phyloP scores from a whole-genome alignment of 345 rosid genomes.

The Populus ilicifolia region DNA sequence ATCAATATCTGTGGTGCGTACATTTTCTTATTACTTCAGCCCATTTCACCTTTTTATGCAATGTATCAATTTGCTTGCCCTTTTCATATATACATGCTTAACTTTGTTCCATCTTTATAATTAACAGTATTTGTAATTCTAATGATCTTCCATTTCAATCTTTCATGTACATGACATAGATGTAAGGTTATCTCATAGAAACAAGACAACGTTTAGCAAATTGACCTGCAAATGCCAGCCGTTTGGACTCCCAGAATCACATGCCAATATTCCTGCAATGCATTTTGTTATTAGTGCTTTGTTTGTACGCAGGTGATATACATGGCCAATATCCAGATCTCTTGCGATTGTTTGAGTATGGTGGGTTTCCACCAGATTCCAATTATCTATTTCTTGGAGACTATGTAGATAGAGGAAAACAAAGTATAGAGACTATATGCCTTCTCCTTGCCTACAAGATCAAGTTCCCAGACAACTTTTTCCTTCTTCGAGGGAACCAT shows the following conservation, averaged over 20 bases:
- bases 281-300: not conserved
- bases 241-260: not conserved
- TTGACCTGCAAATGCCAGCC: not conserved
- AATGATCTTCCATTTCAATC: not conserved
- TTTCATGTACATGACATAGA: not conserved
- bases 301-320: slow-evolving; percentile 20
- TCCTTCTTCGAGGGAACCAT: slow-evolving; percentile 25
- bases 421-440: slow-evolving; percentile 20
- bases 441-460: slow-evolving; percentile 27
- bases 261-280: not conserved
- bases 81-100: not conserved
- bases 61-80: not conserved
- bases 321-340: slow-evolving; percentile 27
- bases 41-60: not conserved
- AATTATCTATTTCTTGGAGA: slow-evolving; percentile 24
- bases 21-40: not conserved
- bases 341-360: slow-evolving; percentile 18
- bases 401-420: slow-evolving; percentile 24
- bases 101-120: not conserved
- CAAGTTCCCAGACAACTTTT: slow-evolving; percentile 23
- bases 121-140: not conserved
- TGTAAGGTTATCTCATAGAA: not conserved
- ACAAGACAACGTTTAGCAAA: not conserved
- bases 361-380: slow-evolving; percentile 22
- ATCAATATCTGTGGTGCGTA: slow-evolving; percentile 21